phyloP scores from a whole-genome alignment of 371 early-diverging fungal species.

The Homolaphlyctis polyrhiza region DNA sequence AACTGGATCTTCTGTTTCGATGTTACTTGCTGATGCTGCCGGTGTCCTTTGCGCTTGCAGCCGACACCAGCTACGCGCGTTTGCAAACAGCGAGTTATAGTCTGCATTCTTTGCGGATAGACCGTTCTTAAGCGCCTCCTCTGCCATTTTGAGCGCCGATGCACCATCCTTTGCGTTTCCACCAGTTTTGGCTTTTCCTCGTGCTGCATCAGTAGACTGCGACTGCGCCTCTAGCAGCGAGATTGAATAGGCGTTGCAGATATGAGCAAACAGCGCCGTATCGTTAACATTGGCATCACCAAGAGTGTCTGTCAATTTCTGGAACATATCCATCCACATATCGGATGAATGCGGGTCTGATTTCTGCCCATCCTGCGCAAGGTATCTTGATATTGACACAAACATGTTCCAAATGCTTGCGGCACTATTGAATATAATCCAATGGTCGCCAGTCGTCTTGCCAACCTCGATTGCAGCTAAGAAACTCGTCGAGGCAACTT shows the following conservation, averaged over 20 bases:
- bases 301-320: background rate
- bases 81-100: slow-evolving; percentile 2
- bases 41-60: background rate
- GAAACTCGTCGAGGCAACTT: background rate
- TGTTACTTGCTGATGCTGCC: background rate
- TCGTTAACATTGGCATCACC: background rate
- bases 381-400: too few species aligned
- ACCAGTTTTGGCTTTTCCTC: background rate
- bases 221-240: background rate
- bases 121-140: background rate
- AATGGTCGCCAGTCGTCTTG: background rate
- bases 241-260: background rate
- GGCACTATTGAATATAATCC: background rate
- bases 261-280: background rate
- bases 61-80: background rate
- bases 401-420: background rate
- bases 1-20: background rate
- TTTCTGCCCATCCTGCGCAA: too few species aligned
- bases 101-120: background rate
- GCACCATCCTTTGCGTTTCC: background rate
- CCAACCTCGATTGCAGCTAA: background rate
- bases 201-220: background rate
- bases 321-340: background rate
- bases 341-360: too few species aligned
- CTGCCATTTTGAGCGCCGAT: background rate